Evolutionary conservation across 352 stramenopile species (phyloP), one percentile per base, ranked within the genome.

Genomic region (Elongisporangium anandrum): DNA sequence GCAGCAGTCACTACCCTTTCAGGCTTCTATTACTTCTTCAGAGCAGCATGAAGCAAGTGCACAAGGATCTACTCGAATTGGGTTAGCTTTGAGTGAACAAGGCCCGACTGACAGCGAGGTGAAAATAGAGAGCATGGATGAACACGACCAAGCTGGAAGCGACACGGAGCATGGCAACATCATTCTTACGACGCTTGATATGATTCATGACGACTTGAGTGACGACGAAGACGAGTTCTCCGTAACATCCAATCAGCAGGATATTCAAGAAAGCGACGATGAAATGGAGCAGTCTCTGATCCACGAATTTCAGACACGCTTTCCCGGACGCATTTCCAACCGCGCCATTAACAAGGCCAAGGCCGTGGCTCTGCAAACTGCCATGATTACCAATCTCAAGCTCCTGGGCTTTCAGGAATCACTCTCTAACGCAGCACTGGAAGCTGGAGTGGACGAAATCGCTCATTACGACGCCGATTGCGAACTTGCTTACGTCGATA

Each of bases 401-500:
- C 69, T 59, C 0, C 68, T 92, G 12, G 72, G 70, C 3, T 92
- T 90, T 59, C 54, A 68, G 4, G 66, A 87, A 19, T 59, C 65
- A 15, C 48, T 88, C 24, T 64, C 77, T 0, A 69, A 59, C 15
- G 59, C 69, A 15, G 80, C 79, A 50, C 68, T 92, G 0, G 80
- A 92, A 38, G 75, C 79, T 17, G 80, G 80, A 7, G 66, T 83
- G 26, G 64, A 75, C 6, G 79, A 92, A 51, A 85, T 90, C 45
- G 68, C 82, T 23, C 72, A 92, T 39, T 89, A 85, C 24, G 80
- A 89, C 45, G 75, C 66, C 0, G 78, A 92, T 54, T 89, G 78
- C 51, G 82, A 92, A 54, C 63, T 92, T 24, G 82, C 80, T 10
- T 90, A 92, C 58, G 77, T 86, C n/a, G 83, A 92, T 57, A 88